phyloP scores from a whole-genome alignment of 1,284 basidiomycete genomes.

The Pisolithus thermaeus region DNA sequence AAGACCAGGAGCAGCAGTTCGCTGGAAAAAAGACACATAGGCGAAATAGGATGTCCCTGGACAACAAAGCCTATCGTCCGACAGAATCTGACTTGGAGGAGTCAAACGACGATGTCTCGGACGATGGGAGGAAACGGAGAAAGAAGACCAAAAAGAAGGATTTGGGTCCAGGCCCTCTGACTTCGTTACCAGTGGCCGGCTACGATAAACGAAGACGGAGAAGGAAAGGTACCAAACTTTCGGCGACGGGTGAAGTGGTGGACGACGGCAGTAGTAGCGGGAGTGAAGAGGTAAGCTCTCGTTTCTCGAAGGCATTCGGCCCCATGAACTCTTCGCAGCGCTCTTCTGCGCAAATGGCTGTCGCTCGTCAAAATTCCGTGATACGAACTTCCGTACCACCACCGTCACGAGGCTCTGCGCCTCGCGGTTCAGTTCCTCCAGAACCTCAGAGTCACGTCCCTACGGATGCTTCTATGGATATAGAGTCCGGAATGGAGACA shows the following conservation, averaged over 20 bases:
- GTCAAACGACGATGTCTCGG: slow-evolving; percentile 53
- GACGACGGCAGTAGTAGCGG: slow-evolving; percentile 31
- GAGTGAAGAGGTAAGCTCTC: slow-evolving; percentile 28
- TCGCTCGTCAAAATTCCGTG: slow-evolving; percentile 15
- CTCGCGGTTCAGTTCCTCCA: slow-evolving; percentile 32
- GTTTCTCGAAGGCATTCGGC: neutral
- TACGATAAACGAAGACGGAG: slow-evolving; percentile 51
- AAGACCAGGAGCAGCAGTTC: slow-evolving; percentile 32
- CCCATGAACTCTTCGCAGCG: slow-evolving; percentile 18
- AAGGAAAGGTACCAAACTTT: slow-evolving; percentile 33
- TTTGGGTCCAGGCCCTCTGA: slow-evolving; percentile 48
- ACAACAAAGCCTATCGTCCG: slow-evolving; percentile 77
- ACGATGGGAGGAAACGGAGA: slow-evolving; percentile 48
- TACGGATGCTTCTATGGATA: slow-evolving; percentile 8
- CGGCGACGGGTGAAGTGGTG: slow-evolving; percentile 25
- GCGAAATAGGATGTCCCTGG: slow-evolving; percentile 59
- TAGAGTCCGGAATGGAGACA: slow-evolving; percentile 38
- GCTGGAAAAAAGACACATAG: slow-evolving; percentile 32
- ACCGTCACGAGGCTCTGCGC: slow-evolving; percentile 24
- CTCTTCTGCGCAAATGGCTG: slow-evolving; percentile 27
- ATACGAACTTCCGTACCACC: slow-evolving; percentile 22
- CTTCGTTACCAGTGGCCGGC: slow-evolving; percentile 57
- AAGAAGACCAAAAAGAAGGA: slow-evolving; percentile 54
- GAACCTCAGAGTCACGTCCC: slow-evolving; percentile 19
- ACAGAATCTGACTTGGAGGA: slow-evolving; percentile 54